phyloP scores from a whole-genome alignment of 495 filamentous ascomycete species.

The Neurospora discreta region DNA sequence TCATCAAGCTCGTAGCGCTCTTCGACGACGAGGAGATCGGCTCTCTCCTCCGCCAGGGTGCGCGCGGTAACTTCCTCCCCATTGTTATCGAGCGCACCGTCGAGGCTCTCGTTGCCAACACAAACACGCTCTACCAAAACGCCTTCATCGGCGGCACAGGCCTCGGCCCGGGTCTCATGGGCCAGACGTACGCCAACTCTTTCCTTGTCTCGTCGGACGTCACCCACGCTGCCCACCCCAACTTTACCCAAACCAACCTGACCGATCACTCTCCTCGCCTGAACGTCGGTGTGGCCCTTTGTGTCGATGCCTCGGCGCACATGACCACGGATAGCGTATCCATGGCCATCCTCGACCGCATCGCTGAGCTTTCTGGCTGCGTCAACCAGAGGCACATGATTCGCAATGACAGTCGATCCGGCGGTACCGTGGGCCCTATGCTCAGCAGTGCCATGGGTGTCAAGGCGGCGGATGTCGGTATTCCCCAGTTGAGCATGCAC shows the following conservation, averaged over 20 bases:
- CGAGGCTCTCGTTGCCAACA: constrained; percentile 45
- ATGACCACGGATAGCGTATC: constrained; percentile 84
- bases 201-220: constrained; percentile 93
- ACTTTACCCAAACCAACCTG: constrained; percentile 73
- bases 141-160: constrained; percentile 17
- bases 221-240: constrained; percentile 89
- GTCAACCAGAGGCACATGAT: constrained; percentile 88
- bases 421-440: constrained; percentile 95
- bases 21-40: constrained; percentile 98
- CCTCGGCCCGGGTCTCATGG: constrained; percentile 51
- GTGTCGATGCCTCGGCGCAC: constrained; percentile 81
- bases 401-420: constrained; percentile 75
- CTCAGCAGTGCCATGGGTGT: constrained; percentile 70
- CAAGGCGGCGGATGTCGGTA: constrained; percentile 77
- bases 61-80: constrained; percentile 76
- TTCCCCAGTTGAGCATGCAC: constrained; percentile 93
- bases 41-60: constrained; percentile 79
- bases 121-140: constrained; percentile 8
- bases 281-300: constrained; percentile 81
- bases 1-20: constrained; percentile 76
- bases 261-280: constrained; percentile 74
- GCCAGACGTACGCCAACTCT: constrained; percentile 81
- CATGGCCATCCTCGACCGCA: constrained; percentile 59
- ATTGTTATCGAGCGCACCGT: constrained; percentile 67
- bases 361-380: constrained; percentile 57